Conservation (phyloP, 2,329 filamentous ascomycete genomes). For the Microcyclospora tardicrescens region DNA sequence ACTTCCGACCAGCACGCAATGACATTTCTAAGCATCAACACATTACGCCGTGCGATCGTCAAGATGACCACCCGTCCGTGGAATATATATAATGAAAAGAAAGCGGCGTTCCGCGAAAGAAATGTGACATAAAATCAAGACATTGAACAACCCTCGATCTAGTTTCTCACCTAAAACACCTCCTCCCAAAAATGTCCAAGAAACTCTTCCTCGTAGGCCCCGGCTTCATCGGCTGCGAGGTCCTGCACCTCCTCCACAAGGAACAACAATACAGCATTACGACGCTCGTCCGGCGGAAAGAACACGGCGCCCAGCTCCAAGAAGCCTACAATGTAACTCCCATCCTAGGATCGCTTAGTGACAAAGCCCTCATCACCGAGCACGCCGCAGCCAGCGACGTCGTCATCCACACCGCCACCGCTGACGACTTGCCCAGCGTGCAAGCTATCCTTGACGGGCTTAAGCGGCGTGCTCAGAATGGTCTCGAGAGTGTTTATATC, state of each 20-base stretch:
- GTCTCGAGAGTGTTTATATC: conserved; percentile 33
- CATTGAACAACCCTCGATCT: background rate
- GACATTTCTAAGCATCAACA: too few relatives aligned
- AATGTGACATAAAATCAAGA: background rate
- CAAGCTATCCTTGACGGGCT: conserved; percentile 35
- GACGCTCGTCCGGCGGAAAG: conserved; percentile 28
- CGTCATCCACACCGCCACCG: conserved; percentile 37
- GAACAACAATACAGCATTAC: conserved; percentile 31
- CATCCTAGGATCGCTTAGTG: conserved; percentile 30
- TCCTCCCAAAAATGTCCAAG: conserved; percentile 8
- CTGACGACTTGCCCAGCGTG: conserved; percentile 35
- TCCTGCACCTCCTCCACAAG: conserved; percentile 32
- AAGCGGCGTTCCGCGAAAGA: too few relatives aligned
- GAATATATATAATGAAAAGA: too few relatives aligned
- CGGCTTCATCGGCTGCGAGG: conserved; percentile 36
- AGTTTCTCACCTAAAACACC: background rate
- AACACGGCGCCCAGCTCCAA: conserved; percentile 25
- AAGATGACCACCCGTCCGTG: too few relatives aligned
- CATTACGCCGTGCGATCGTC: too few relatives aligned
- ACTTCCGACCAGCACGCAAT: too few relatives aligned
- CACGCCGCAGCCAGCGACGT: conserved; percentile 29
- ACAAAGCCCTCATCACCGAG: conserved; percentile 28
- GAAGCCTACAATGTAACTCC: conserved; percentile 26
- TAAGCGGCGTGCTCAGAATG: conserved; percentile 24
- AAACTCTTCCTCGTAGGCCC: conserved; percentile 34